phyloP scores from a whole-genome alignment of 2,329 filamentous ascomycete genomes.

The Phaeoacremonium minimum region DNA sequence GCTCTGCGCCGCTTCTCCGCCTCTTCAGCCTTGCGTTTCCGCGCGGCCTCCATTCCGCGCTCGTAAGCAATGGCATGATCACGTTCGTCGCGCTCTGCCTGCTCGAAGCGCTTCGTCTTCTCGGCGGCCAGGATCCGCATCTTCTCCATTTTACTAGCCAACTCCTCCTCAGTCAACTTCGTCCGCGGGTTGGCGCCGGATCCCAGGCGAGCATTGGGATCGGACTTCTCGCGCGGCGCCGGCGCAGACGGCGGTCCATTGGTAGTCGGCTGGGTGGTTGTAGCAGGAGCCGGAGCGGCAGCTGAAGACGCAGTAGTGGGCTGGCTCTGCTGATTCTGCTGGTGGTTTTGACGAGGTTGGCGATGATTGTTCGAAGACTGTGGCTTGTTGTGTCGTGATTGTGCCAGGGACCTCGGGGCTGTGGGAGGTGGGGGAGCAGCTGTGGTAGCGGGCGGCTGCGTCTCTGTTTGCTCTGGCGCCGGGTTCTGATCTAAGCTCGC shows the following conservation, averaged over 20 bases:
- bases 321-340: conserved; percentile 14
- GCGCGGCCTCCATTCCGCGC: conserved; percentile 51
- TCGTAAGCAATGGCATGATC: conserved; percentile 51
- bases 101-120: conserved; percentile 54
- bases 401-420: conserved; percentile 11
- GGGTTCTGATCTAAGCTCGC: too few species aligned
- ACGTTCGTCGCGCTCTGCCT: conserved; percentile 52
- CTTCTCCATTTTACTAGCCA: conserved; percentile 55
- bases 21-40: conserved; percentile 45
- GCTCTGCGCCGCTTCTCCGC: conserved; percentile 45
- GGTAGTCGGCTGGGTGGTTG: conserved; percentile 17
- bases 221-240: conserved; percentile 24
- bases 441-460: conserved; percentile 5
- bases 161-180: conserved; percentile 56
- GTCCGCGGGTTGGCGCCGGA: conserved; percentile 56
- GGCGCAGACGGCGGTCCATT: conserved; percentile 9
- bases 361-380: conserved; percentile 5
- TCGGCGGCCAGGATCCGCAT: conserved; percentile 56
- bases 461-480: conserved; percentile 7
- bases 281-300: conserved; percentile 7
- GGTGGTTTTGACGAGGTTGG: conserved; percentile 7
- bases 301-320: conserved; percentile 2
- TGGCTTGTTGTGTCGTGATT: conserved; percentile 11
- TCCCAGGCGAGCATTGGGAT: conserved; percentile 36
- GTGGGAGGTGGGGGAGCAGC: conserved; percentile 6